Conservation (phyloP, 345 rosid species). For the Abelmoschus esculentus region DNA sequence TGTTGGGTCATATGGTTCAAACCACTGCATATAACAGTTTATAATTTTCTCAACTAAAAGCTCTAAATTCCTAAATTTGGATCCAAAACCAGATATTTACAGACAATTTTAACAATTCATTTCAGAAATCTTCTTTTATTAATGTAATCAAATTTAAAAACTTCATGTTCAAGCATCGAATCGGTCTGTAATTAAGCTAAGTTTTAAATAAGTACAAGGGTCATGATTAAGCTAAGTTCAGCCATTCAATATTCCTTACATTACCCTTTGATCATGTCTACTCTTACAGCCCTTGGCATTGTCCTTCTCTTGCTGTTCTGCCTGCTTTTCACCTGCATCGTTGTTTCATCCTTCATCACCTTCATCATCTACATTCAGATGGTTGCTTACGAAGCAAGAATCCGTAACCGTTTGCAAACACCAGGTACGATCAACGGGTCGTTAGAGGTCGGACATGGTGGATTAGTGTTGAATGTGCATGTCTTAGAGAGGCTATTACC, state of each 20-base stretch:
- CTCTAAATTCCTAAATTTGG: too few relatives aligned
- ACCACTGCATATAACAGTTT: too few relatives aligned
- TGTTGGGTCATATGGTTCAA: too few relatives aligned
- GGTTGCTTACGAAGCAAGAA: not conserved
- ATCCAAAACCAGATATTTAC: too few relatives aligned
- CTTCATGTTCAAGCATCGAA: too few relatives aligned
- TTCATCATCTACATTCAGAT: not conserved
- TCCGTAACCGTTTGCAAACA: not conserved
- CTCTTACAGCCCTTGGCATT: not conserved
- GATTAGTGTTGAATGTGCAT: not conserved
- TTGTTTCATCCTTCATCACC: not conserved
- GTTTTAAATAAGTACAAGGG: not conserved
- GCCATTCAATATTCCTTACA: not conserved
- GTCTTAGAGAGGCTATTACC: constrained; percentile 10
- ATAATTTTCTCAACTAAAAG: too few relatives aligned
- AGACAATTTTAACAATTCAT: too few relatives aligned
- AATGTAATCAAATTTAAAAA: too few relatives aligned
- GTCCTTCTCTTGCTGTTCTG: not conserved
- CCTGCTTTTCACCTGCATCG: not conserved
- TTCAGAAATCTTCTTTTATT: too few relatives aligned
- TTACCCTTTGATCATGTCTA: not conserved
- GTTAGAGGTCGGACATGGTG: not conserved
- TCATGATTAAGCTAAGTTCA: not conserved
- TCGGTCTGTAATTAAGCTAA: too few relatives aligned
- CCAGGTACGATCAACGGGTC: not conserved